Evolutionary conservation across 202 grass and related monocot genomes (phyloP), one percentile per base, ranked within the genome.

Genomic region (Digitaria exilis): DNA sequence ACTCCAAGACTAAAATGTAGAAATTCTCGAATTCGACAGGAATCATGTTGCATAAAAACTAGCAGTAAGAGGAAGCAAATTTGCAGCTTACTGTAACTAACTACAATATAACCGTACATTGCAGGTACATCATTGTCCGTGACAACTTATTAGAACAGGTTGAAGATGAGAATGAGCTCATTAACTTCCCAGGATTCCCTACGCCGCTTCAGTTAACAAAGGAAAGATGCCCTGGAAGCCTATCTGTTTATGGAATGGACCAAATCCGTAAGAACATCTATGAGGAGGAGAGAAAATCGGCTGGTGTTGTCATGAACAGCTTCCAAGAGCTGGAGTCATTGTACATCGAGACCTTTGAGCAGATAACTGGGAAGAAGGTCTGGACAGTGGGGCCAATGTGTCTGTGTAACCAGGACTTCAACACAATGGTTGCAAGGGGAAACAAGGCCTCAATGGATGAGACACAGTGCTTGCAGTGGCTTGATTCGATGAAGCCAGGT

Each of bases 321-420:
- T 97, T 91, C 64, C 34, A 79, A 41, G 88, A 91, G 44, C 67
- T 91, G 73, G 94, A 97, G 77, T 11, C 77, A 49, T 18, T 83
- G 15, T 91, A 91, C 75, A 55, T 85, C 2, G 87, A 94, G 1
- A 81, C 78, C 45, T 77, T 84, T 18, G 37, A 84, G 57, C 75
- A 88, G 31, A 43, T 12, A 13, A 69, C 54, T 18, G 73, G 76
- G 26, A 85, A 79, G 66, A 92, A 92, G 76, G 60, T 79, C 16
- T 94, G 91, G 89, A 63, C 81, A 2, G 24, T 92, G 62, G 94
- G 94, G 17, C 94, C 89, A 24, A 85, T 89, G 85, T 88, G 90
- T 32, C 73, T 97, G 24, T 92, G 82, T 34, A 84, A 92, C 9
- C 58, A 46, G 65, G 80, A 82, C 41, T 63, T 21, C n/a, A 80